A percentile compares a stretch with the other conserved stretches of the same genome.
Evolutionary conservation across 352 stramenopile species (phyloP).

Genomic region (Phytophthora europaea): DNA sequence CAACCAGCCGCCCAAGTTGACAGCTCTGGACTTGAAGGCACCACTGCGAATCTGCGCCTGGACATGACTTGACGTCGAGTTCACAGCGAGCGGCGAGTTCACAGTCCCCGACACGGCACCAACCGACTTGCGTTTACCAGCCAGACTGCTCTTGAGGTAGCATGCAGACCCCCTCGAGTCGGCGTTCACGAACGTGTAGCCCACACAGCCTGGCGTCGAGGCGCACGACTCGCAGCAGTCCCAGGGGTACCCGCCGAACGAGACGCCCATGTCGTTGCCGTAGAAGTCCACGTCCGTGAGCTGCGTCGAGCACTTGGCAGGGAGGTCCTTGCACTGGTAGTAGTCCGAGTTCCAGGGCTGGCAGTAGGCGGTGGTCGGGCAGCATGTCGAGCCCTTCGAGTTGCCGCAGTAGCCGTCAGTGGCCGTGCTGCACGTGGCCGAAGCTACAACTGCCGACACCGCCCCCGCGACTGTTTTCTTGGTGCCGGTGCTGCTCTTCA

Average conservation of each 20-base stretch:
- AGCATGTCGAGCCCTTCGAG: constrained; percentile 9
- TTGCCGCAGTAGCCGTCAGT: constrained; percentile 24
- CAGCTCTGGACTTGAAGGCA: background rate
- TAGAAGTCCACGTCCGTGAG: constrained; percentile 37
- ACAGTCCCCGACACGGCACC: constrained; percentile 9
- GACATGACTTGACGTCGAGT: constrained; percentile 3
- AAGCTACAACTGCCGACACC: constrained; percentile 26
- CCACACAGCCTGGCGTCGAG: constrained; percentile 27
- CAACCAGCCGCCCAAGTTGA: constrained; percentile 13
- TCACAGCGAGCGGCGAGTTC: background rate
- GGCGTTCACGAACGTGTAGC: constrained; percentile 34
- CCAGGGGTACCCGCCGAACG: constrained; percentile 17
- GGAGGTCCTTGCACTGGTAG: constrained; percentile 55
- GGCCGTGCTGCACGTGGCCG: background rate
- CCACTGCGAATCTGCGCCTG: constrained; percentile 8
- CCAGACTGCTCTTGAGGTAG: constrained; percentile 32
- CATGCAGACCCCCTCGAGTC: constrained; percentile 17
- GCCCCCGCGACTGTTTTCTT: constrained; percentile 19
- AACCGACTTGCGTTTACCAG: background rate
- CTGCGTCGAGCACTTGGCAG: constrained; percentile 46
- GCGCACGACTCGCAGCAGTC: constrained; percentile 36
- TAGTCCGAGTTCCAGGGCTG: constrained; percentile 36
- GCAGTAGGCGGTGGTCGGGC: constrained; percentile 14
- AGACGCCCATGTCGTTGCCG: constrained; percentile 10
- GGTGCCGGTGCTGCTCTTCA: constrained; percentile 28